Base-by-base conservation (phyloP, 192 early-diverging fungal genomes). In the Coemansia sp. region DNA sequence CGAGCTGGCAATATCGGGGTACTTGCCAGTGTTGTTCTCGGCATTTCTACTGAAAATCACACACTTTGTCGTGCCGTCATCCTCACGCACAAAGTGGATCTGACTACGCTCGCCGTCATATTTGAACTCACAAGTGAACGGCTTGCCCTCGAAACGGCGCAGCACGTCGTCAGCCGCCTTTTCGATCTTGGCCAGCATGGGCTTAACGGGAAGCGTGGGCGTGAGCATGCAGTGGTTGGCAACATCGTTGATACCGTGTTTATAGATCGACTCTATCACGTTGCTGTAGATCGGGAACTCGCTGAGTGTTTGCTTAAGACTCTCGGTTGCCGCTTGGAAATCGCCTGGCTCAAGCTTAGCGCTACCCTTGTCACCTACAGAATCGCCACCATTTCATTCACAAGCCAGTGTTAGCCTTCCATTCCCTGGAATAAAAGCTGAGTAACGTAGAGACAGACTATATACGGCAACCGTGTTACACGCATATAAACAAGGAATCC, bases 111-210 rank as follows among this genome's bases (percentile, higher is more conserved):
- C 94, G 22, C 95, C 98, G 74, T 99, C 98, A 67, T 99, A 99
- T 71, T 99, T 99, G 82, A 89, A 98, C 76, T 99, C 98, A 74
- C 98, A 99, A 4, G 94, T 97, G 69, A 99, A 99, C 3, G 86
- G 84, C 64, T 91, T 88, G 24, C 87, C 91, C 62, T 98, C 95
- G 63, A 99, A 98, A 15, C 96, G 86, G 59, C 98, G 89, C 82
- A 99, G 70, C 20, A 98, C 91, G 61, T 99, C 98, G 0, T 90
- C 88, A 4, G 98, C 82, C 35, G 87, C 87, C 76, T 98, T 98
- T 45, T 97, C 98, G 9, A 97, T 97, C 84, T 99, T 96, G 9
- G 98, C 98, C 68, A 99, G 87, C 98, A 99, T 99, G 10, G 98
- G 98, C 62, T 99, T 98, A 15, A 98, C 84, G 7, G 98, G 98